Conservation (phyloP, 441 rosid genomes). For the Gossypium trilobum region DNA sequence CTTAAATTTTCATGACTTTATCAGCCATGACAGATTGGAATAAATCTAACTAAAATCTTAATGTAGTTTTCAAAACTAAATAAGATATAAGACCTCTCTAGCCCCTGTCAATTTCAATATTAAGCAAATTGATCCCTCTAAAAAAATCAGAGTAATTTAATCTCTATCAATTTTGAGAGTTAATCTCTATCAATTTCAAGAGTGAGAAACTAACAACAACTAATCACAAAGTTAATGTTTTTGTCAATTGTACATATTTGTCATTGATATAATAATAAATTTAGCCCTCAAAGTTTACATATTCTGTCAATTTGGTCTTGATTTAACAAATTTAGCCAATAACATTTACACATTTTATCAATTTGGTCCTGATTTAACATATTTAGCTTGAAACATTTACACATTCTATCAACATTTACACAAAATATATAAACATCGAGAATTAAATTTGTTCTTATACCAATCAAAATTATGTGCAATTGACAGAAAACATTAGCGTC, state of each 20-base stretch:
- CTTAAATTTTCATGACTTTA: background rate
- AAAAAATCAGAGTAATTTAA: background rate
- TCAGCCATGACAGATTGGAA: background rate
- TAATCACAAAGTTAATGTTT: background rate
- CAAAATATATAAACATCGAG: background rate
- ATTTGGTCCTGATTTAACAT: background rate
- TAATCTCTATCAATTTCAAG: background rate
- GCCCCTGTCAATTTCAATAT: background rate
- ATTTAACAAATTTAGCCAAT: background rate
- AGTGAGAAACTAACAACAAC: background rate
- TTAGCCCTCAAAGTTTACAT: background rate
- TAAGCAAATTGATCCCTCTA: background rate
- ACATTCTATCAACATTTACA: background rate
- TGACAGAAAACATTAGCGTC: background rate
- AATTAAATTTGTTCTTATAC: too few relatives aligned
- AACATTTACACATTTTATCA: background rate
- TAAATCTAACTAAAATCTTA: background rate
- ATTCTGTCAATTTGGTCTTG: background rate
- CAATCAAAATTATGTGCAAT: background rate
- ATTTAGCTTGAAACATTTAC: background rate
- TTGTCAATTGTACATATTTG: background rate
- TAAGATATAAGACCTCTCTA: background rate
- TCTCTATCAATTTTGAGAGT: background rate
- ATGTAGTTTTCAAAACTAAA: background rate
- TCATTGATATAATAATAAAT: background rate